phyloP scores from a whole-genome alignment of 371 early-diverging fungal genomes.

The Zychaea mexicana region DNA sequence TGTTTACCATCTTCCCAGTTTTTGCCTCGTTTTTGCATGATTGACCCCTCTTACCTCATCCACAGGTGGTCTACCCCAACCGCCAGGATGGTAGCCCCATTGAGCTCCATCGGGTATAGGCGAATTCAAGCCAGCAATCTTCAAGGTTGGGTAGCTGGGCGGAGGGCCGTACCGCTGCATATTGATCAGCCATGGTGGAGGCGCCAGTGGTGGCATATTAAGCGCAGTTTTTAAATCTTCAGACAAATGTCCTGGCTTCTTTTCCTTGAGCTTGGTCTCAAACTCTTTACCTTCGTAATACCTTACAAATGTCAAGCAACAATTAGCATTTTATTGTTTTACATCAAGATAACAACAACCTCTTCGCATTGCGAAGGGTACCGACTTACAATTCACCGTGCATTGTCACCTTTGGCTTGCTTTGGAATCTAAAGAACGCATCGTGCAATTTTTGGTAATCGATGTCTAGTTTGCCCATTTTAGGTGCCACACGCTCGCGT shows the following conservation, averaged over 20 bases:
- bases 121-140: slow-evolving; percentile 96
- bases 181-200: slow-evolving; percentile 98
- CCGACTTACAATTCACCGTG: slow-evolving; percentile 88
- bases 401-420: slow-evolving; percentile 79
- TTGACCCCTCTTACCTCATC: slow-evolving; percentile 67
- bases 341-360: no score
- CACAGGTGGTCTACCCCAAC: slow-evolving; percentile 98
- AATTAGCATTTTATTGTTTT: no score
- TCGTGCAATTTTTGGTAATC: slow-evolving; percentile 97
- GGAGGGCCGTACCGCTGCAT: slow-evolving; percentile 99
- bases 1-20: no score
- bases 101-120: slow-evolving; percentile 98
- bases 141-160: slow-evolving; percentile 91
- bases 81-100: slow-evolving; percentile 98
- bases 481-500: slow-evolving; percentile 88
- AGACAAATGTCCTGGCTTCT: slow-evolving; percentile 89
- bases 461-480: slow-evolving; percentile 94
- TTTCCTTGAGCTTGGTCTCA: slow-evolving; percentile 86
- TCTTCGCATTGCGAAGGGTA: no score
- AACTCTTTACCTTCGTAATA: slow-evolving; percentile 98
- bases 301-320: slow-evolving; percentile 30
- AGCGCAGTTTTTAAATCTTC: slow-evolving; percentile 88
- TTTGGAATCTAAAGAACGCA: slow-evolving; percentile 96
- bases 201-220: slow-evolving; percentile 90
- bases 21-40: neutral